These are phyloP conservation scores for Cyberlindnera euphorbiiphila DNA, from an alignment of 805 yeast genomes.

Conservation along the genomic window DNA sequence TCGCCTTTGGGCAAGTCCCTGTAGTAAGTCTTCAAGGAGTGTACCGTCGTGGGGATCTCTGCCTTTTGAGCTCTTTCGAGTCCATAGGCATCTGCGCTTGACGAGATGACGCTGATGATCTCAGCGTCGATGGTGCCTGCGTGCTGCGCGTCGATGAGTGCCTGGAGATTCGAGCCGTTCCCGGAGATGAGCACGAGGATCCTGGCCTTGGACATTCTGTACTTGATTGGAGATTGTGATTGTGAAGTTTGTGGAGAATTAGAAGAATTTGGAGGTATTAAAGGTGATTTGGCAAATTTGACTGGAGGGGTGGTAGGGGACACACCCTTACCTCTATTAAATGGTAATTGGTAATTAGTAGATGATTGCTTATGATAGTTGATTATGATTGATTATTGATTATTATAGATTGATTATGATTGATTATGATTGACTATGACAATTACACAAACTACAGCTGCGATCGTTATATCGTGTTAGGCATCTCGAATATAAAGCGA, in stretches of 20 bases:
- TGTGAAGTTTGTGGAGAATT: background rate
- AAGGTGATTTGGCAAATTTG: conserved; percentile 1
- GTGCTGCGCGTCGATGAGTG: conserved; percentile 71
- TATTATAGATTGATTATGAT: too few relatives aligned
- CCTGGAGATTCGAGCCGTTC: conserved; percentile 93
- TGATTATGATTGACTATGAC: too few relatives aligned
- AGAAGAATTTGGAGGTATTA: too few relatives aligned
- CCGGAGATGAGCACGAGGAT: conserved; percentile 83
- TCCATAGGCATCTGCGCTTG: conserved; percentile 84
- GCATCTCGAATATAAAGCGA: conserved; percentile 1
- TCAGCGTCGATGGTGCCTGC: conserved; percentile 39
- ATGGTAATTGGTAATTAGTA: too few relatives aligned
- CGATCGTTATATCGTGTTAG: too few relatives aligned
- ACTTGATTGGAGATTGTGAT: too few relatives aligned
- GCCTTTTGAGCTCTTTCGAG: conserved; percentile 71
- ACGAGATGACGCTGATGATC: conserved; percentile 79
- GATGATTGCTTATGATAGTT: too few relatives aligned
- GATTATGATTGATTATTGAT: too few relatives aligned
- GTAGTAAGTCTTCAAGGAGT: conserved; percentile 69
- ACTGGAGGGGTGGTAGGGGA: conserved; percentile 3
- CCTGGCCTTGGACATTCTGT: conserved; percentile 26
- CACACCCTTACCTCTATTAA: too few relatives aligned
- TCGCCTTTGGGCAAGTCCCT: conserved; percentile 68
- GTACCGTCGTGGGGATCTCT: conserved; percentile 66
- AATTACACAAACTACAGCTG: too few relatives aligned